phyloP scores from a whole-genome alignment of 495 filamentous ascomycete genomes.

The Pseudomonodictys pantanalensis region DNA sequence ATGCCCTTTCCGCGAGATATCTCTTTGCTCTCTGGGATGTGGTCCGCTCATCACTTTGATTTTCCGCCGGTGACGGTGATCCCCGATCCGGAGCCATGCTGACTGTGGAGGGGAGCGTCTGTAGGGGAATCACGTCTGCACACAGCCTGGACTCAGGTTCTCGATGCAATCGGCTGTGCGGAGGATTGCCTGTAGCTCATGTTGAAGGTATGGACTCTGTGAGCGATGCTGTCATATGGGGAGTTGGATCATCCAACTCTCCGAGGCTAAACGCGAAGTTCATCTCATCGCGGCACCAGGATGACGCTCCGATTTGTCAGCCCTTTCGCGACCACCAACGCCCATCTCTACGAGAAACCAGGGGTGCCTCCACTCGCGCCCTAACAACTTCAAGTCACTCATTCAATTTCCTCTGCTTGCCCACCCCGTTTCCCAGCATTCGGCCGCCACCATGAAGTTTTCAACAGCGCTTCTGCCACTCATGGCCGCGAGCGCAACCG shows the following conservation, averaged over 20 bases:
- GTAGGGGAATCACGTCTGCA: neutral
- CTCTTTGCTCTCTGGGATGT: too few species aligned
- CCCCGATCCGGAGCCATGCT: slow-evolving; percentile 34
- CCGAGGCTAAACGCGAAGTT: slow-evolving; percentile 3
- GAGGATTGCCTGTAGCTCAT: neutral
- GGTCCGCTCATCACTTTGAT: slow-evolving; percentile 1
- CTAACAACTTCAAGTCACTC: neutral
- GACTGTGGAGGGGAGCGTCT: neutral
- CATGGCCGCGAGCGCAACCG: slow-evolving; percentile 48
- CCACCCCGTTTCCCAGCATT: neutral
- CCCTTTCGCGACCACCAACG: slow-evolving; percentile 17
- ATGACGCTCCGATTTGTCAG: slow-evolving; percentile 19
- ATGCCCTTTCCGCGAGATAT: slow-evolving; percentile 25
- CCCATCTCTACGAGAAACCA: too few species aligned
- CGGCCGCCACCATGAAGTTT: slow-evolving; percentile 2
- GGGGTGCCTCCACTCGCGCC: too few species aligned
- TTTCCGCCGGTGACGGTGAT: neutral
- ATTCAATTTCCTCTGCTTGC: too few species aligned
- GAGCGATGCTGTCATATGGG: neutral
- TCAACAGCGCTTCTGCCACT: slow-evolving; percentile 40
- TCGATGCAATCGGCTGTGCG: neutral
- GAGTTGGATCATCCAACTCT: too few species aligned
- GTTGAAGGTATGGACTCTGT: neutral
- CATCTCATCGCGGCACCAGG: neutral
- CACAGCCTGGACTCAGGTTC: neutral